Evolutionary conservation across 2,329 filamentous ascomycete genomes (phyloP).

Genomic region (Elsinoe perseae): DNA sequence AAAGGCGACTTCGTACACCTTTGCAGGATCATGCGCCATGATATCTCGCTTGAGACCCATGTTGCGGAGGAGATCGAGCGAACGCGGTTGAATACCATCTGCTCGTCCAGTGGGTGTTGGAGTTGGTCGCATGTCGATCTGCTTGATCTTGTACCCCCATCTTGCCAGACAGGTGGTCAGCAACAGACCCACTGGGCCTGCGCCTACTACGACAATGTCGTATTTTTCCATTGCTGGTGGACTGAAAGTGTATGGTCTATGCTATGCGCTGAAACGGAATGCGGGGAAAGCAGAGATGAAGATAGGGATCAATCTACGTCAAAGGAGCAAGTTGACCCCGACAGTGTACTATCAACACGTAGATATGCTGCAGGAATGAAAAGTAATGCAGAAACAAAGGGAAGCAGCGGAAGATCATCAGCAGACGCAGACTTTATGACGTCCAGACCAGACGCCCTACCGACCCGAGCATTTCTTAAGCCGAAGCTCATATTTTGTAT

Average conservation of each 20-base stretch:
- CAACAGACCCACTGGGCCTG: slow-evolving; percentile 80
- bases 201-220: slow-evolving; percentile 75
- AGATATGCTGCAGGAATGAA: background rate
- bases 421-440: slow-evolving; percentile 3
- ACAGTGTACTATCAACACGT: background rate
- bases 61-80: slow-evolving; percentile 76
- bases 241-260: background rate
- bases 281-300: slow-evolving; percentile 1
- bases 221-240: slow-evolving; percentile 40
- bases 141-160: slow-evolving; percentile 93
- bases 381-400: background rate
- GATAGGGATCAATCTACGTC: background rate
- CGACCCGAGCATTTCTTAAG: slow-evolving; percentile 12
- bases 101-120: slow-evolving; percentile 80
- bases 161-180: slow-evolving; percentile 79
- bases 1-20: slow-evolving; percentile 66
- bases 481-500: slow-evolving; percentile 8
- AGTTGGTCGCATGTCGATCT: slow-evolving; percentile 83
- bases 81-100: slow-evolving; percentile 86
- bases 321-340: background rate
- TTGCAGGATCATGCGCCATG: slow-evolving; percentile 80
- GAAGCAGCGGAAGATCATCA: background rate
- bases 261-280: slow-evolving; percentile 4
- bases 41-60: slow-evolving; percentile 83
- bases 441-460: background rate